Evolutionary conservation across 2,329 filamentous ascomycete species (phyloP), one percentile per base, ranked within the genome.

Genomic region (Ampelomyces quisqualis): DNA sequence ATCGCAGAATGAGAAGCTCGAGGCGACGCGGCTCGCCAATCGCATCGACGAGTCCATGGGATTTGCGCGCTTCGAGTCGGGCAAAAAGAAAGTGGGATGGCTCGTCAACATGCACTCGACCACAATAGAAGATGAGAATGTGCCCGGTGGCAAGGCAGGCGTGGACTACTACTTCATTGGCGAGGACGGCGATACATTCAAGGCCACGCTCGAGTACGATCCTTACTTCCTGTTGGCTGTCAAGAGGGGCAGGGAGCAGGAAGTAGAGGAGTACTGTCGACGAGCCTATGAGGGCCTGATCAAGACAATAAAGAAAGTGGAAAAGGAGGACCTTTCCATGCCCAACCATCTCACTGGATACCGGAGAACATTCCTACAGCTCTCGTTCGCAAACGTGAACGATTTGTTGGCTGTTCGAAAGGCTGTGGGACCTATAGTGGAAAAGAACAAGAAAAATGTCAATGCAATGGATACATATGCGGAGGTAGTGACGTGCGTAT

Each of bases 401-500:
- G 88, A 97, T 67, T 70, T 98, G 49, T 73, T 98, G 68, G 81
- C 85, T n/a, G 90, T 90, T 31, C 80, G 90, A 53, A 88, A 82
- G 60, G 84, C 86, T 34, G 82, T 98, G 31, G 83, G 89, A 75
- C 93, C 93, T 1, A 80, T 98, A 64, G 93, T 91, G 10, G 90
- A 96, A 72, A 94, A 88, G 73, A 98, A 98, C 67, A 95, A 87
- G 75, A 95, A 93, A 72, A 91, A 89, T 57, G 85, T 95, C 77
- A 90, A 88, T 74, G 88, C 90, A 36, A 95, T 97, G 86, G 93
- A 98, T 75, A 90, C 91, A 53, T 98, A 98, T 75, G 90, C 90
- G 28, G 93, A 98, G 74, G 90, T 97, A 62, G 88, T 88, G 47
- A 86, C 84, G 88, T 91, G 68, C 69, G 81, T 76, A 20, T 21